A percentile compares a stretch with the other conserved stretches of the same genome.
Conservation (phyloP, 1,284 basidiomycete species). For the Inonotus hispidus region DNA sequence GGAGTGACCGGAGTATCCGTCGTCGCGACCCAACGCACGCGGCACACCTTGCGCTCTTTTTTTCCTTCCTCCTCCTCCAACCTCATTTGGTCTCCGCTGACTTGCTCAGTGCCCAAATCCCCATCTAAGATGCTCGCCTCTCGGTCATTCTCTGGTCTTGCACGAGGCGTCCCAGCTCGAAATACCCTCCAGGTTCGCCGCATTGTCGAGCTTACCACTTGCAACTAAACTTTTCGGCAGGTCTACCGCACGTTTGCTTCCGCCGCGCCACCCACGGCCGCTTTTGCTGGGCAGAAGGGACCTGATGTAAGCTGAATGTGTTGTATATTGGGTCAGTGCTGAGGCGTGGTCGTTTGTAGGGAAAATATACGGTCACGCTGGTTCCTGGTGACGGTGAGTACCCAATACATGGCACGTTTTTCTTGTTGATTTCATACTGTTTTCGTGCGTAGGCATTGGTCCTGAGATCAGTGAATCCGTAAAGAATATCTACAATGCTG, state of each 20-base stretch:
- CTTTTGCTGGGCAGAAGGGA: constrained; percentile 85
- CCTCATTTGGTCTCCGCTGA: neutral
- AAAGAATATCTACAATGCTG: constrained; percentile 89
- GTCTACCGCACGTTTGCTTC: constrained; percentile 60
- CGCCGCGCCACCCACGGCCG: constrained; percentile 66
- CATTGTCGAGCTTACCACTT: neutral
- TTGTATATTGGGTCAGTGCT: neutral
- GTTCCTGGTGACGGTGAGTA: constrained; percentile 85
- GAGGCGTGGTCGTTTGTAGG: constrained; percentile 41
- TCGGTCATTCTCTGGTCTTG: constrained; percentile 48
- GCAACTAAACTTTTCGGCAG: constrained; percentile 29
- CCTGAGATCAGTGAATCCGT: constrained; percentile 97
- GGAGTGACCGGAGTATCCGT: constrained; percentile 1
- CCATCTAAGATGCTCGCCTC: constrained; percentile 47
- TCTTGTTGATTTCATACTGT: constrained; percentile 18
- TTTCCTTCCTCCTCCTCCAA: neutral
- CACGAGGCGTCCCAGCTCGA: constrained; percentile 39
- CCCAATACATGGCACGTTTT: neutral
- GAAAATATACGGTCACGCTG: constrained; percentile 92
- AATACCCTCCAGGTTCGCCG: constrained; percentile 14
- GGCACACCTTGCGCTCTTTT: neutral
- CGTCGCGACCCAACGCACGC: neutral
- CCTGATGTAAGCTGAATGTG: constrained; percentile 56
- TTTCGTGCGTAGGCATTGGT: constrained; percentile 73
- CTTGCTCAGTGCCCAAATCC: constrained; percentile 4